Conservation (phyloP, 2,329 filamentous ascomycete species). For the Chrysosporium keratinophilum region DNA sequence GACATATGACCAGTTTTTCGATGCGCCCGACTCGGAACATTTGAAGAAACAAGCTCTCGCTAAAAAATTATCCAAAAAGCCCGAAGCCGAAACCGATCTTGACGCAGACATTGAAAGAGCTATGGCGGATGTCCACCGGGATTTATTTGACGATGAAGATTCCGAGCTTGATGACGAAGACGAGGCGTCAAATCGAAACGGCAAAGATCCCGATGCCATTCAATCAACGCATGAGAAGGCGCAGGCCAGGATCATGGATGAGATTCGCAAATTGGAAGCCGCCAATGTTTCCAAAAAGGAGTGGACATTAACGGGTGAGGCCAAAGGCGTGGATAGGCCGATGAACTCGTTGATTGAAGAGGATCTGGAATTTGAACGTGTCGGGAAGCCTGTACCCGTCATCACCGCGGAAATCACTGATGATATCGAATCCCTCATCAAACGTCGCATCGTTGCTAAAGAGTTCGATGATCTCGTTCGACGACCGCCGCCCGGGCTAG, state of each 20-base stretch:
- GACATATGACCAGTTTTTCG: slow-evolving; percentile 64
- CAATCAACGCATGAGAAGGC: slow-evolving; percentile 72
- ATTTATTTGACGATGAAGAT: slow-evolving; percentile 71
- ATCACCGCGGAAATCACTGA: slow-evolving; percentile 87
- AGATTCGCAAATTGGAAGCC: slow-evolving; percentile 84
- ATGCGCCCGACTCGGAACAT: slow-evolving; percentile 59
- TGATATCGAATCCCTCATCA: slow-evolving; percentile 86
- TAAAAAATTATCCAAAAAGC: slow-evolving; percentile 39
- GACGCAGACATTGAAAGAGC: slow-evolving; percentile 60
- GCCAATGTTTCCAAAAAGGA: slow-evolving; percentile 80
- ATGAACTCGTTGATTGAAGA: slow-evolving; percentile 88
- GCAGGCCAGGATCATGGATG: slow-evolving; percentile 73
- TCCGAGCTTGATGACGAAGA: slow-evolving; percentile 50
- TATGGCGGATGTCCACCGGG: slow-evolving; percentile 76
- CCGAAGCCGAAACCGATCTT: slow-evolving; percentile 17
- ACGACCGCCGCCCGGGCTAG: slow-evolving; percentile 64
- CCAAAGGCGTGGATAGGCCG: slow-evolving; percentile 68
- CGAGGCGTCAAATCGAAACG: slow-evolving; percentile 44
- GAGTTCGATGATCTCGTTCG: slow-evolving; percentile 89
- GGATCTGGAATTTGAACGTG: slow-evolving; percentile 89
- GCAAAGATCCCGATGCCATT: slow-evolving; percentile 19
- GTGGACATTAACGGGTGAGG: slow-evolving; percentile 86
- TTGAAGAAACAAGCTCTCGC: slow-evolving; percentile 40
- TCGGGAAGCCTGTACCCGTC: slow-evolving; percentile 87
- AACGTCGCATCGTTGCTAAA: slow-evolving; percentile 75